Evolutionary conservation across 768 basidiomycete species (phyloP), one percentile per base, ranked within the genome.

Genomic region (Boletus sp.): DNA sequence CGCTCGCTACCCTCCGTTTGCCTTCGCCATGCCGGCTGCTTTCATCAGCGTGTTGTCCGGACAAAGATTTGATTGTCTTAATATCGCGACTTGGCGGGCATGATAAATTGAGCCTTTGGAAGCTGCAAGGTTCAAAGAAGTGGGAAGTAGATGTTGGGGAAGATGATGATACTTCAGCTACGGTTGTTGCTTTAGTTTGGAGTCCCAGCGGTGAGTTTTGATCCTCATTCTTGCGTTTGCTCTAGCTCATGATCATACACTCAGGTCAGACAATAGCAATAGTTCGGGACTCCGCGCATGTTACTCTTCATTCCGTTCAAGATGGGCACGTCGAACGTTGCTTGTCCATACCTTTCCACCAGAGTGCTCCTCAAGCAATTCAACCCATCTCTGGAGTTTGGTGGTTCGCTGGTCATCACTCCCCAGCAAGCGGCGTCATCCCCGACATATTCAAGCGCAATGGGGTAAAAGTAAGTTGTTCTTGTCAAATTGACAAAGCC

Each of bases 391-490:
- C 75, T 15, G 80, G 79, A n/a, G 71, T 89, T 30, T 90, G 88
- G 87, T 92, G 92, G 91, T 84, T 89, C 66, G 71, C 71, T 52
- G 77, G 84, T 47, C 76, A 80, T 61, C 80, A 76, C 52, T 59
- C 71, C 29, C 65, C 66, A 15, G 63, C 68, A 35, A 71, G 60
- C 18, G 73, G 75, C 45, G 70, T 78, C 10, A 85, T 89, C 58
- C 89, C 90, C 5, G 90, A 92, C 67, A 87, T 92, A 57, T 87
- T 91, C 75, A 83, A 80, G 64, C 78, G 90, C 63, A 79, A 81
- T 52, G 78, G 80, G 33, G 71, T 84, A 52, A 83, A 87, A 62
- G 90, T 91, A 70, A 56, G 82, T 67, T 50, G 46, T 54, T 29
- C 24, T 50, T 52, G 37, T 45, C 20, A 44, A 15, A 3, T 20